Percentiles rank a stretch among this genome's conserved stretches.
Conservation (phyloP, 2,329 filamentous ascomycete species). For the Cladosporium sp. region DNA sequence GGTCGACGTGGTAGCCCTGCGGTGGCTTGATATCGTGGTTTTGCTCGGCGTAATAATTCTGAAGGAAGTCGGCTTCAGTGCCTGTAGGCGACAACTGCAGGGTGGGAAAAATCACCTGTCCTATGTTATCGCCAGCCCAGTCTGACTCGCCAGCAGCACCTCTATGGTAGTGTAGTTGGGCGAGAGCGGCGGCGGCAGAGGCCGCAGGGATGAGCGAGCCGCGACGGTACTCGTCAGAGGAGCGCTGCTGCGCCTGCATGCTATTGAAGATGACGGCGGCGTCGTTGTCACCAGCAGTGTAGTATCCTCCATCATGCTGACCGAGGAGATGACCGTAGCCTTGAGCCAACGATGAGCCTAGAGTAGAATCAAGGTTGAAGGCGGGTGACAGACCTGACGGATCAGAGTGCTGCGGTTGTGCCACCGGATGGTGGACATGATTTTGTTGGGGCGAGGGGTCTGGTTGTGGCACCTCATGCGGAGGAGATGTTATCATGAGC, state of each 20-base stretch:
- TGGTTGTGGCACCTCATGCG: constrained; percentile 62
- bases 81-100: constrained; percentile 29
- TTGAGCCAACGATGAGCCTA: constrained; percentile 32
- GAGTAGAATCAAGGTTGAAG: constrained; percentile 29
- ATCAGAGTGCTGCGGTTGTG: constrained; percentile 25
- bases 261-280: constrained; percentile 54
- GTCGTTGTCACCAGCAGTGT: constrained; percentile 54
- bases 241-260: constrained; percentile 54
- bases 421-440: constrained; percentile 22
- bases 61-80: constrained; percentile 34
- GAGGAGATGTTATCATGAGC: constrained; percentile 90
- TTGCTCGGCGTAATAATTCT: constrained; percentile 41
- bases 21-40: constrained; percentile 28
- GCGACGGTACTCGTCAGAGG: constrained; percentile 63
- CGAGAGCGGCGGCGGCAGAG: constrained; percentile 78
- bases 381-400: constrained; percentile 34
- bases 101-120: constrained; percentile 32
- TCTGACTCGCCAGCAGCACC: constrained; percentile 58
- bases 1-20: constrained; percentile 28
- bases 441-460: constrained; percentile 33
- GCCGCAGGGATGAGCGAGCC: constrained; percentile 61
- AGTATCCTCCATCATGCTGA: constrained; percentile 41
- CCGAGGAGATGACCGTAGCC: constrained; percentile 28
- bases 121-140: constrained; percentile 57
- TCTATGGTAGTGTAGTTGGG: constrained; percentile 77